phyloP scores from a whole-genome alignment of 2,329 filamentous ascomycete genomes.

The Didymellaceae sp. region DNA sequence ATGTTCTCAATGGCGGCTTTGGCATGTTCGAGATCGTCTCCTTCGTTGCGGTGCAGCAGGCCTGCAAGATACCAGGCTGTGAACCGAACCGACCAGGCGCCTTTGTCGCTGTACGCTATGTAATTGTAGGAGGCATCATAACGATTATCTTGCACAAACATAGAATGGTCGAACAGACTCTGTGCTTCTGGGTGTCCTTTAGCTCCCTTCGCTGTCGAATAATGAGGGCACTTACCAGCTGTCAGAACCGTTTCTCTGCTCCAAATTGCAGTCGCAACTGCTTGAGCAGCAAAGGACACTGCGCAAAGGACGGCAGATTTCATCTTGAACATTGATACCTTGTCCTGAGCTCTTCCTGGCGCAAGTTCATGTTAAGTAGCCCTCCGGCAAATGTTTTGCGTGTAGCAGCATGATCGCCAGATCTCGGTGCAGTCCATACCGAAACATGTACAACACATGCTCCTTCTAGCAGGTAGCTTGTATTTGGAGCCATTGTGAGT shows the following conservation, averaged over 20 bases:
- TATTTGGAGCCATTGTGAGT: neutral
- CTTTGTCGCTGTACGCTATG: conserved; percentile 52
- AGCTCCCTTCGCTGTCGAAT: no score
- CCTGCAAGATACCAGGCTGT: conserved; percentile 54
- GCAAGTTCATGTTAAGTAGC: neutral
- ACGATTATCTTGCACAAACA: conserved; percentile 41
- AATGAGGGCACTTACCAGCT: neutral
- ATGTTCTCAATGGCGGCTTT: conserved; percentile 47
- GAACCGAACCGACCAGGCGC: conserved; percentile 53
- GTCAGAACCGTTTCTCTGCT: neutral
- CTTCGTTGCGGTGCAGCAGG: conserved; percentile 46
- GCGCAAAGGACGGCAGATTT: neutral
- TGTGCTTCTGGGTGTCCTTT: conserved; percentile 14
- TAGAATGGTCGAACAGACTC: conserved; percentile 25
- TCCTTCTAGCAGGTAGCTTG: neutral
- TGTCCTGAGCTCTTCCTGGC: neutral
- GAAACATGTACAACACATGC: neutral
- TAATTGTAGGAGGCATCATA: conserved; percentile 54
- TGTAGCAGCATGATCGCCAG: neutral
- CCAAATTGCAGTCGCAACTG: conserved; percentile 2
- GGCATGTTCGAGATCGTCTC: conserved; percentile 46
- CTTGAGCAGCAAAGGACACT: neutral
- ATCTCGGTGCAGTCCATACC: conserved; percentile 5
- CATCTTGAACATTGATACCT: neutral
- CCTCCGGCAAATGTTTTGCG: conserved; percentile 3